Conservation (phyloP, 306 rosid genomes). For the Lotus japonicus region DNA sequence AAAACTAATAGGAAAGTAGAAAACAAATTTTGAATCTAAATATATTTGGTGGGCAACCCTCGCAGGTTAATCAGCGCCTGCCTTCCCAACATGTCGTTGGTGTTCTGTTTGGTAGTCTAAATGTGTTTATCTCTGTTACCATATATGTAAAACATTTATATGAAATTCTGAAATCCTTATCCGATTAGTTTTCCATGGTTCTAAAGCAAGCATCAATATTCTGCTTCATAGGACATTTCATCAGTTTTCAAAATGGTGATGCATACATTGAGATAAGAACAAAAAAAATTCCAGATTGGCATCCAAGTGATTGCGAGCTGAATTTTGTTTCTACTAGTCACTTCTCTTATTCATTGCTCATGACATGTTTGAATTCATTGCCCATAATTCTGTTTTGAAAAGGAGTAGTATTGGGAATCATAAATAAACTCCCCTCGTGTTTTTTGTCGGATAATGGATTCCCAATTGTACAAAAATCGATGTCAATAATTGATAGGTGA, state of each 20-base stretch:
- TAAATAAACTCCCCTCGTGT: constrained; percentile 25
- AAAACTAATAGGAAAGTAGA: too few species aligned
- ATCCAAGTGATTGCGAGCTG: constrained; percentile 32
- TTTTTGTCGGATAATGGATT: constrained; percentile 33
- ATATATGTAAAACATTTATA: too few species aligned
- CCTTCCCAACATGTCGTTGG: too few species aligned
- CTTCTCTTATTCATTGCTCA: constrained; percentile 24
- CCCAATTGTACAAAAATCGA: constrained; percentile 31
- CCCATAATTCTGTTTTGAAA: constrained; percentile 23
- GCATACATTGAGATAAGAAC: constrained; percentile 14
- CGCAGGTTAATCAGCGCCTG: too few species aligned
- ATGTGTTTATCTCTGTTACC: too few species aligned
- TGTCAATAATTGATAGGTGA: constrained; percentile 28
- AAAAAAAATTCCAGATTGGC: constrained; percentile 17
- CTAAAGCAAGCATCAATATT: not conserved
- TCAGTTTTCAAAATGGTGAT: not conserved
- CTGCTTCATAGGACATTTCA: not conserved
- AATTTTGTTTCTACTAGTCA: constrained; percentile 33
- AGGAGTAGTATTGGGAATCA: constrained; percentile 37
- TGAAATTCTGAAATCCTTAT: not conserved
- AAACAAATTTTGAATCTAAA: too few species aligned
- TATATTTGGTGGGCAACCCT: too few species aligned
- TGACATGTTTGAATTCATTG: constrained; percentile 34
- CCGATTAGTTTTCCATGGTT: not conserved
- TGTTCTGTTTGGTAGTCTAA: too few species aligned